Base-by-base conservation (phyloP, 1,139 yeast species). In the Lodderomyces jiufengensis region DNA sequence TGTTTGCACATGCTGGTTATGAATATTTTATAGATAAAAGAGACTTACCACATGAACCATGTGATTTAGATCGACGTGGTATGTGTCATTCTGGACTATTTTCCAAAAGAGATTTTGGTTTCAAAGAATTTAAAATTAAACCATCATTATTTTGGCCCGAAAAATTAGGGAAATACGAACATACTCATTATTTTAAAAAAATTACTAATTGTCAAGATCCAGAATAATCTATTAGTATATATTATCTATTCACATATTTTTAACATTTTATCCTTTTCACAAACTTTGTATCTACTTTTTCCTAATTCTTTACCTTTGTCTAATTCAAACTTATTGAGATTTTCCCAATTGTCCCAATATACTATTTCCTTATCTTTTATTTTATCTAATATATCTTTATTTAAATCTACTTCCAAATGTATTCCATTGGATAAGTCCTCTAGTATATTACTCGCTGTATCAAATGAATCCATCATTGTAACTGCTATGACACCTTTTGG, bases 401-500 rank as follows among this genome's bases (percentile, higher is more conserved):
- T 30, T 4, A 33, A 24, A 15, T 39, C 18, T 12, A 43, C 32
- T 23, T 48, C 32, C 1, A 63, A 62, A 39, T 56, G 60, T 1
- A 70, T 61, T 10, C 55, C 62, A 15, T 58, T 55, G 8, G 57
- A 42, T 33, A 74, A 58, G 48, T 84, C 95, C 30, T 70, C 65
- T 13, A 80, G 52, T 0, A 87, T 62, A n/a, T 68, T 64, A 31
- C 79, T 84, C 0, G 86, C 92, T 0, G 88, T 84, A 24, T 78
- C 78, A 49, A 81, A 84, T 0, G 95, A 75, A 42, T 86, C 94
- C 70, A 83, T 73, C 85, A 92, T 86, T 0, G 98, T 87, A 11
- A 84, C 74, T 10, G 95, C 95, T 45, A 92, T 92, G 5, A 88
- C 95, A 1, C 99, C 99, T 25, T 76, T 73, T 7, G 96, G 87